Base-by-base conservation (phyloP, 129 eudicot genomes). In the Calendula officinalis region DNA sequence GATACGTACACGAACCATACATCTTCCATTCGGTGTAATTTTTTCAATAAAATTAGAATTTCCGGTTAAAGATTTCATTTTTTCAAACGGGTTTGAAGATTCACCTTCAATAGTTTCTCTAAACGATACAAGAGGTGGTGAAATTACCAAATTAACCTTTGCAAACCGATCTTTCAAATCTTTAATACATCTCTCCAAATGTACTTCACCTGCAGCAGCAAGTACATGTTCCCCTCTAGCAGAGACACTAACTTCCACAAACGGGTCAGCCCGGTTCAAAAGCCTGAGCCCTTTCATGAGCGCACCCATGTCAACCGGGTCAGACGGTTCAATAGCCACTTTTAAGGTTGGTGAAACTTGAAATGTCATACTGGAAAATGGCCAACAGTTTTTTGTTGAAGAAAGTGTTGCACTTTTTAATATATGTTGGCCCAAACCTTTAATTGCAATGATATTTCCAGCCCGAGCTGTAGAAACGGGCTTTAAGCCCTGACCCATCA, bases 181-280 rank as follows among this genome's bases (percentile, higher is more conserved):
- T 72, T 85, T 88, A 8, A 94, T 77, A 67, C 99, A 94, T 77
- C 99, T 81, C 76, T 94, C 96, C 12, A 94, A 71, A 72, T 94
- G 99, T 69, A 94, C 96, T 75, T 94, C 99, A 56, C 99, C 99
- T 46, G 99, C 99, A 35, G 99, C 95, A 58, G 99, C 85, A 73
- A 94, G 95, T 46, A 94, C 97, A 62, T 94, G 96, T 77, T 94
- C 99, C 12, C 99, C 99, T 75, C 95, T 81, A 39, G 89, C 74
- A 71, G 97, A 94, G 63, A 94, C 87, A 55, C 95, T 74, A 32
- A 94, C 90, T 78, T 94, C 99, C n/a, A 92, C 96, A 80, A 88
- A 94, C 4, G 99, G 99, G 69, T 94, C 96, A 7, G 97, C 97
- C 39, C 89, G 91, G 46, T 94, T 94, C 6, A 94, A 56, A n/a